phyloP scores from a whole-genome alignment of 345 rosid genomes.

The Linum usitatissimum region DNA sequence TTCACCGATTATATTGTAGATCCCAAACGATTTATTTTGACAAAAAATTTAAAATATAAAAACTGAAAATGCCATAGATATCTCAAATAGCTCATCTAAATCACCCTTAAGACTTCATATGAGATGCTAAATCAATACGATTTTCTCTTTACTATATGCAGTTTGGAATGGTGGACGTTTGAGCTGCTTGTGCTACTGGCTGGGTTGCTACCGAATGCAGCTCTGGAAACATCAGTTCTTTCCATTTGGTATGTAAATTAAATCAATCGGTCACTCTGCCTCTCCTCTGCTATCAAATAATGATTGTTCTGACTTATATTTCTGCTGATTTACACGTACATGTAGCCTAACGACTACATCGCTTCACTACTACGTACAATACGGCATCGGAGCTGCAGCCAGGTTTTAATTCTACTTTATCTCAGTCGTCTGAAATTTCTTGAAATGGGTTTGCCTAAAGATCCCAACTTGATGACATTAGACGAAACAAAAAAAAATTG shows the following conservation, averaged over 20 bases:
- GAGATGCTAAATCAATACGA: no score
- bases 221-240: constrained; percentile 44
- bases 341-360: constrained; percentile 32
- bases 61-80: no score
- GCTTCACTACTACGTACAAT: constrained; percentile 29
- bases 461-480: no score
- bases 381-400: constrained; percentile 40
- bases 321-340: neutral
- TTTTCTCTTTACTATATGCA: constrained; percentile 6
- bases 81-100: no score
- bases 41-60: no score
- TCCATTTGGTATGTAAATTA: constrained; percentile 37
- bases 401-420: constrained; percentile 20
- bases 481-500: no score
- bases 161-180: constrained; percentile 50
- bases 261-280: neutral
- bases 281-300: neutral
- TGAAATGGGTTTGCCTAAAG: no score
- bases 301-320: no score
- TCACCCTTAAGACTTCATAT: no score
- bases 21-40: no score
- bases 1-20: no score
- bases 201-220: constrained; percentile 38
- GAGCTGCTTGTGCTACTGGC: constrained; percentile 39
- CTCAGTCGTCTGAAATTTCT: no score